Conservation (phyloP, 1,284 basidiomycete genomes). For the Sporisorium reilianum region DNA sequence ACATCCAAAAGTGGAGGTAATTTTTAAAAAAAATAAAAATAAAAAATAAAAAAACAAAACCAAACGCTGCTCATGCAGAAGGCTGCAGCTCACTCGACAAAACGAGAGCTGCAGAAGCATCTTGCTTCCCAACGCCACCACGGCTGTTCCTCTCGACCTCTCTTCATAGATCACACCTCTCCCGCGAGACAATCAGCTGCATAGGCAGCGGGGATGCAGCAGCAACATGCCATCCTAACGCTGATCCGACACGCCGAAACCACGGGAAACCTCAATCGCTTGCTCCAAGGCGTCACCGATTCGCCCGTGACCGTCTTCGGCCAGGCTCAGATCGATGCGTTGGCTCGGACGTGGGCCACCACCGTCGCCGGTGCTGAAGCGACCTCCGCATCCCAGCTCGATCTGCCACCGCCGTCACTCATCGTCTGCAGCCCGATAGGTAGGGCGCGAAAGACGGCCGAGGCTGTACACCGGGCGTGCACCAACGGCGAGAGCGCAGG, state of each 20-base stretch:
- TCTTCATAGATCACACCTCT: too few relatives aligned
- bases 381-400: constrained; percentile 7
- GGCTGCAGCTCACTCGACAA: too few relatives aligned
- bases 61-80: too few relatives aligned
- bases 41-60: too few relatives aligned
- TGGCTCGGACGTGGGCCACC: constrained; percentile 38
- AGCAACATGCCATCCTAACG: constrained; percentile 49
- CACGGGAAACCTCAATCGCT: constrained; percentile 59
- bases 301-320: constrained; percentile 58
- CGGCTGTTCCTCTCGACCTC: too few relatives aligned
- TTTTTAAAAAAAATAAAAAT: too few relatives aligned
- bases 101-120: too few relatives aligned
- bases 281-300: constrained; percentile 64
- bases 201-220: too few relatives aligned
- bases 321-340: constrained; percentile 52
- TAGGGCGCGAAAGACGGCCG: constrained; percentile 54
- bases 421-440: constrained; percentile 60
- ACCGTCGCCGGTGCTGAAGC: background rate
- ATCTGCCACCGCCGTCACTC: constrained; percentile 47
- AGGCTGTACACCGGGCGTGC: constrained; percentile 41
- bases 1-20: constrained; percentile 7
- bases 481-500: background rate
- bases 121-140: too few relatives aligned
- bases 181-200: too few relatives aligned
- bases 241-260: constrained; percentile 65